Conservation (phyloP, 371 early-diverging fungal genomes). For the Scutellospora calospora region DNA sequence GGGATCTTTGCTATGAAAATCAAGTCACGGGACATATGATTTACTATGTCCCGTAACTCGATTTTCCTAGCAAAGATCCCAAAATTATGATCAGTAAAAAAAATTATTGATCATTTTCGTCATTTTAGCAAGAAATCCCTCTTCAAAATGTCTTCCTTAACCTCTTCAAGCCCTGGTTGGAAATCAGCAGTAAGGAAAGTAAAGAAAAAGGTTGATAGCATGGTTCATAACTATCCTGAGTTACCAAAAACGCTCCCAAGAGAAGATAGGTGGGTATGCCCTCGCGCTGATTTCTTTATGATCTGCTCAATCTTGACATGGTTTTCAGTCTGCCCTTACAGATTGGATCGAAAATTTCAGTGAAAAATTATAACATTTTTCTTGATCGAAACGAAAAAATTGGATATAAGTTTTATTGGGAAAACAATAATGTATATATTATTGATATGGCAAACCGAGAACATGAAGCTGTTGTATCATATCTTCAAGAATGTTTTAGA, state of each 20-base stretch:
- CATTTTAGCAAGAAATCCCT: no score
- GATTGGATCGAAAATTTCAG: constrained; percentile 34
- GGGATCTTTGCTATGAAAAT: no score
- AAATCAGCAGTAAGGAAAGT: no score
- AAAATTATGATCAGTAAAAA: no score
- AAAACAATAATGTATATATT: constrained; percentile 25
- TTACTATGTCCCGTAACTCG: no score
- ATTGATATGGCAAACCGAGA: constrained; percentile 6
- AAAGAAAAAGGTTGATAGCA: no score
- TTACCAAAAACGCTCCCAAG: constrained; percentile 1
- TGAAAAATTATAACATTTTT: constrained; percentile 26
- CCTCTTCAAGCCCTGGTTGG: no score
- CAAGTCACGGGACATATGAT: no score
- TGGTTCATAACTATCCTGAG: constrained; percentile 20
- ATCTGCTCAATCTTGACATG: constrained; percentile 33
- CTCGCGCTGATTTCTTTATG: not conserved
- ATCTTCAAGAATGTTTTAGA: constrained; percentile 1
- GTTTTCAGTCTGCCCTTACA: constrained; percentile 40
- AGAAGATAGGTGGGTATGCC: constrained; percentile 21
- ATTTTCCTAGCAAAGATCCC: no score
- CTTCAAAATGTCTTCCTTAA: no score
- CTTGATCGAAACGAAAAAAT: constrained; percentile 17
- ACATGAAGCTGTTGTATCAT: constrained; percentile 1
- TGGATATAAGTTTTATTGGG: constrained; percentile 34
- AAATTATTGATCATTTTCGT: no score